Evolutionary conservation across 768 basidiomycete species (phyloP).

Genomic region (Rossbeevera mucosa): DNA sequence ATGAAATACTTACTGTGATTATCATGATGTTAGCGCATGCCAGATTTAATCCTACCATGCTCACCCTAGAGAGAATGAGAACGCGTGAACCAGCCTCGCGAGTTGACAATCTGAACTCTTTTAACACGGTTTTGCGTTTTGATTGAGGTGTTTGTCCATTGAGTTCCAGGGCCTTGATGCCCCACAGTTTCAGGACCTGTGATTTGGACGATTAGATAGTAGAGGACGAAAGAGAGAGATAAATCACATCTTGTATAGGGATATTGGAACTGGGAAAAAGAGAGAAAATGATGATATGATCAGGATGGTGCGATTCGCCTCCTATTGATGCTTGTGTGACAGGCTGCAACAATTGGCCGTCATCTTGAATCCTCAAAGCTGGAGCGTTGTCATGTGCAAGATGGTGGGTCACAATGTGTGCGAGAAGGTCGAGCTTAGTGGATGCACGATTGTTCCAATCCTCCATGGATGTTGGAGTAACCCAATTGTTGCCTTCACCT

Average conservation of each 20-base stretch:
- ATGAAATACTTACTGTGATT: constrained; percentile 1
- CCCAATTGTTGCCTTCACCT: neutral
- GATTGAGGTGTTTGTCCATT: neutral
- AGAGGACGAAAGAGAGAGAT: no score
- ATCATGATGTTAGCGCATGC: constrained; percentile 14
- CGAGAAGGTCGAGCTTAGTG: neutral
- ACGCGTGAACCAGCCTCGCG: neutral
- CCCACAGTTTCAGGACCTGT: neutral
- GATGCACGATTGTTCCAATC: neutral
- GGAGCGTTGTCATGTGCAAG: neutral
- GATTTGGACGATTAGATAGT: no score
- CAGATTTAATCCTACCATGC: constrained; percentile 12
- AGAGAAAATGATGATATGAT: no score
- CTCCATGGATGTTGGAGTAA: neutral
- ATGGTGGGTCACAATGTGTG: neutral
- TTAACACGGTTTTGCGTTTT: neutral
- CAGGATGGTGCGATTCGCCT: no score
- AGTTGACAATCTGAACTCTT: constrained; percentile 3
- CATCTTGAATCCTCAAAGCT: neutral
- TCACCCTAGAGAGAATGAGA: constrained; percentile 15
- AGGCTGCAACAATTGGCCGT: neutral
- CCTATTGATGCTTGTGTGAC: no score
- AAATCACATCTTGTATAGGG: no score
- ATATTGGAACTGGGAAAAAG: no score
- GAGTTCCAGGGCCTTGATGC: neutral